Conservation (phyloP, 768 basidiomycete genomes). For the Collybiopsis luxurians region DNA sequence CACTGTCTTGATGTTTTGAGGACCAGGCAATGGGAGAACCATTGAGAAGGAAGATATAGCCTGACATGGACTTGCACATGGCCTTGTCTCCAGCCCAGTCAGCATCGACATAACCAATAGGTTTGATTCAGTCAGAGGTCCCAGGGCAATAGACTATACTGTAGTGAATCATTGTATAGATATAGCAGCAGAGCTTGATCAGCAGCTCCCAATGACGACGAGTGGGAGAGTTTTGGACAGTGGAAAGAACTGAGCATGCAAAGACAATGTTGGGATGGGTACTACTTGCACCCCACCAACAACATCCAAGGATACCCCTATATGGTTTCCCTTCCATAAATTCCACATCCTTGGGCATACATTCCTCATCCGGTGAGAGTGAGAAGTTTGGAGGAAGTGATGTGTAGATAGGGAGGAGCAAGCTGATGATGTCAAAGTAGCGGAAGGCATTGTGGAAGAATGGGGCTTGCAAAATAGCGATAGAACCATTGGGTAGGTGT, state of each 20-base stretch:
- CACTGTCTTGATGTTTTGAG: conserved; percentile 22
- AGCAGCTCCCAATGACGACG: background rate
- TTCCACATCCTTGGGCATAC: background rate
- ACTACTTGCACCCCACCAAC: background rate
- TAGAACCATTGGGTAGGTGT: background rate
- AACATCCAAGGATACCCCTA: too few relatives aligned
- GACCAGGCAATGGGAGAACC: conserved; percentile 28
- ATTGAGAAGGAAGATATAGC: conserved; percentile 24
- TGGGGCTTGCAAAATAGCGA: too few relatives aligned
- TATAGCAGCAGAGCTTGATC: background rate
- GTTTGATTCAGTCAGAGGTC: background rate
- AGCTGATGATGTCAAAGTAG: too few relatives aligned
- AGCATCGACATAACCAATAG: background rate
- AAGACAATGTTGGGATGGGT: background rate
- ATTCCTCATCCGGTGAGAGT: background rate
- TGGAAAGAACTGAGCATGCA: background rate
- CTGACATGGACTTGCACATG: conserved; percentile 23
- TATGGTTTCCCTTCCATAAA: too few relatives aligned
- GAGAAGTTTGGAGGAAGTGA: too few relatives aligned
- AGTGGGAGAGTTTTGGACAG: background rate
- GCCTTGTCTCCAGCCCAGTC: background rate
- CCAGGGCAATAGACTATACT: background rate
- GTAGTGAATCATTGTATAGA: background rate
- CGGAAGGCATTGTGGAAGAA: too few relatives aligned
- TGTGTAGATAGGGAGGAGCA: too few relatives aligned